Evolutionary conservation across 305 asterid species (phyloP).

Genomic region (Euphrasia arctica): DNA sequence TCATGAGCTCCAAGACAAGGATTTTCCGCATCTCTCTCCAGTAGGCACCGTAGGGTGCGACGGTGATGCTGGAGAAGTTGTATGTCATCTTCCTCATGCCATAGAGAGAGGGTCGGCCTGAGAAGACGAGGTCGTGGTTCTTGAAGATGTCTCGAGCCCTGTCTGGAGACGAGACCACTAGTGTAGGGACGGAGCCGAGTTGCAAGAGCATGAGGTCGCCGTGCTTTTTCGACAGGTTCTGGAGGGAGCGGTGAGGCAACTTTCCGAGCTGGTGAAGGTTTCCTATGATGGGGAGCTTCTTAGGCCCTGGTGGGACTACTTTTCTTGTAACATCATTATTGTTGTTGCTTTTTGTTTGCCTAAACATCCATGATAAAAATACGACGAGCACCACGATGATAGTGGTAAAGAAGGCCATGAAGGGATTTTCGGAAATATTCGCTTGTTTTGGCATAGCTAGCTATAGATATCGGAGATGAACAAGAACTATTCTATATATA

Average conservation of each 20-base stretch:
- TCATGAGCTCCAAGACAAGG: constrained; percentile 37
- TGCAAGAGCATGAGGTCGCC: constrained; percentile 47
- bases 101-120: constrained; percentile 39
- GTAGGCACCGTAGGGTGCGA: constrained; percentile 45
- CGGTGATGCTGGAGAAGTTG: constrained; percentile 20
- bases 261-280: constrained; percentile 46
- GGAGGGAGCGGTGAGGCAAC: constrained; percentile 39
- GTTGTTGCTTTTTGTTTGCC: not conserved
- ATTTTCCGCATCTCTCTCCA: constrained; percentile 45
- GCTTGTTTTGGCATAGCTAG: too few species aligned
- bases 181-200: constrained; percentile 42
- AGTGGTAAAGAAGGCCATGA: not conserved
- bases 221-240: constrained; percentile 30
- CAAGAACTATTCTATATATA: too few species aligned
- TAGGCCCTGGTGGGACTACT: constrained; percentile 41
- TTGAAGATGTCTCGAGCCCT: constrained; percentile 25
- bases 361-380: not conserved
- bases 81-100: constrained; percentile 23
- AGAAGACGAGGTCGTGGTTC: constrained; percentile 42
- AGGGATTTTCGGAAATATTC: too few species aligned
- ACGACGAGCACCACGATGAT: not conserved
- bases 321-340: not conserved
- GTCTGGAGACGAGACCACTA: constrained; percentile 49
- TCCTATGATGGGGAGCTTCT: constrained; percentile 47
- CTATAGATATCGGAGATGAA: too few species aligned